Conservation (phyloP, 1,139 yeast species). For the Geotrichum candidum region DNA sequence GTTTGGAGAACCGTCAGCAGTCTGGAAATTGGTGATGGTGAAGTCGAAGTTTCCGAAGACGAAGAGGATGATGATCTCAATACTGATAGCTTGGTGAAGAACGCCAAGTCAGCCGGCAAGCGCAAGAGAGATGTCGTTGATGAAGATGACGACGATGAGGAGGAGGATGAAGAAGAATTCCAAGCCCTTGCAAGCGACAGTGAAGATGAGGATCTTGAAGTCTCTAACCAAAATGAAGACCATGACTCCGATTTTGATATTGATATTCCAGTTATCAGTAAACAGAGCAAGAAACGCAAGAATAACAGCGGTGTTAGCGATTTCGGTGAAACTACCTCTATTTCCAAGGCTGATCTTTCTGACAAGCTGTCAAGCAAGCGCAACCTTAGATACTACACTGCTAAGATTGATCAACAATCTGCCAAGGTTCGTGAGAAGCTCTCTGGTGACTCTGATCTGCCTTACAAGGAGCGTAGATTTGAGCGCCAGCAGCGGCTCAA, state of each 20-base stretch:
- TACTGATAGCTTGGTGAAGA: slow-evolving; percentile 15
- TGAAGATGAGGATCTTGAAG: slow-evolving; percentile 21
- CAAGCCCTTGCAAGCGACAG: slow-evolving; percentile 10
- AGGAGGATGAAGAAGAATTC: slow-evolving; percentile 23
- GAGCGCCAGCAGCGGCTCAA: slow-evolving; percentile 82
- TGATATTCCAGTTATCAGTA: slow-evolving; percentile 42
- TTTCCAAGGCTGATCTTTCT: slow-evolving; percentile 76
- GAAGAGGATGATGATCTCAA: slow-evolving; percentile 20
- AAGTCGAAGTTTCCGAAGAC: slow-evolving; percentile 17
- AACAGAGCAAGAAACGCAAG: slow-evolving; percentile 18
- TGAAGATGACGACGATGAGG: slow-evolving; percentile 26
- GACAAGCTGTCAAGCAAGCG: slow-evolving; percentile 79
- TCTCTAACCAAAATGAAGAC: slow-evolving; percentile 24
- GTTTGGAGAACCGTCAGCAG: slow-evolving; percentile 56
- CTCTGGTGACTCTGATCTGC: slow-evolving; percentile 85
- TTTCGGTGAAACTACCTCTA: slow-evolving; percentile 52
- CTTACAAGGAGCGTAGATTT: slow-evolving; percentile 83
- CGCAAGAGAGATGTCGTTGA: slow-evolving; percentile 19
- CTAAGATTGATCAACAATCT: slow-evolving; percentile 74
- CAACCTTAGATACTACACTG: slow-evolving; percentile 89
- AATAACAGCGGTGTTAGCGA: slow-evolving; percentile 39
- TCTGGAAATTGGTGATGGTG: slow-evolving; percentile 22
- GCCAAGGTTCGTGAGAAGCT: slow-evolving; percentile 49
- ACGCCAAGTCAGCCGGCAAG: slow-evolving; percentile 16
- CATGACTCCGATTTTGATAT: slow-evolving; percentile 42